These are phyloP conservation scores for Raddia guianensis DNA, from an alignment of 176 grass and related monocot genomes.

Conservation along the genomic window DNA sequence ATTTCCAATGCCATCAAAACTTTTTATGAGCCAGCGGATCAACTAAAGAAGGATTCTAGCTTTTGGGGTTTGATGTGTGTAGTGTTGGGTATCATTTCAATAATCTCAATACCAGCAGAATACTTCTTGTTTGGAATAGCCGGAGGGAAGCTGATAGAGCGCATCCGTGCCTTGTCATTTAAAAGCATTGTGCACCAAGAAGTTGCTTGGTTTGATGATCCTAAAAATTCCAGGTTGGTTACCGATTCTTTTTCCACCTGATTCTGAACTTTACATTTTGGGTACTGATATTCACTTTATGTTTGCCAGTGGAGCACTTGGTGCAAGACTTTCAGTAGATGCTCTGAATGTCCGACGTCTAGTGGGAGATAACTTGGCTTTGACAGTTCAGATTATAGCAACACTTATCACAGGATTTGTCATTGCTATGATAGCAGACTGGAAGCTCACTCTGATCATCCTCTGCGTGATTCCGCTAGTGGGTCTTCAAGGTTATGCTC, in stretches of 20 bases:
- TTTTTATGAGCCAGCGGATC: constrained; percentile 64
- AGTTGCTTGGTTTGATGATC: constrained; percentile 91
- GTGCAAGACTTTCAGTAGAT: constrained; percentile 79
- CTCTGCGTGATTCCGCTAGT: constrained; percentile 65
- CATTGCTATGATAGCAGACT: constrained; percentile 70
- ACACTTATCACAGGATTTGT: constrained; percentile 66
- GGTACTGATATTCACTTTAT: constrained; percentile 24
- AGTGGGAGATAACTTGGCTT: constrained; percentile 82
- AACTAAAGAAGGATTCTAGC: constrained; percentile 69
- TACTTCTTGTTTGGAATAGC: constrained; percentile 80
- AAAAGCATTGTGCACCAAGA: constrained; percentile 72
- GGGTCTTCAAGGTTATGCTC: constrained; percentile 77
- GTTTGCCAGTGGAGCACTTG: constrained; percentile 67
- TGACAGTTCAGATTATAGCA: constrained; percentile 47
- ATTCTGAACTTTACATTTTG: constrained; percentile 12
- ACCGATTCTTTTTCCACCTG: background rate
- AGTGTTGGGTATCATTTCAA: constrained; percentile 56
- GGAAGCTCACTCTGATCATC: constrained; percentile 73
- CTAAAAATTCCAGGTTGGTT: constrained; percentile 76
- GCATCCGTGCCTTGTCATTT: constrained; percentile 73
- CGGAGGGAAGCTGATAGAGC: constrained; percentile 85
- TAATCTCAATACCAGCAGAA: constrained; percentile 61
- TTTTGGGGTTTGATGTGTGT: constrained; percentile 89
- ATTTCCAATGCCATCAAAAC: constrained; percentile 62
- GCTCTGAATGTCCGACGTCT: constrained; percentile 75